Evolutionary conservation across 2,329 filamentous ascomycete species (phyloP), one percentile per base, ranked within the genome.

Genomic region (Coniochaeta ligniaria): DNA sequence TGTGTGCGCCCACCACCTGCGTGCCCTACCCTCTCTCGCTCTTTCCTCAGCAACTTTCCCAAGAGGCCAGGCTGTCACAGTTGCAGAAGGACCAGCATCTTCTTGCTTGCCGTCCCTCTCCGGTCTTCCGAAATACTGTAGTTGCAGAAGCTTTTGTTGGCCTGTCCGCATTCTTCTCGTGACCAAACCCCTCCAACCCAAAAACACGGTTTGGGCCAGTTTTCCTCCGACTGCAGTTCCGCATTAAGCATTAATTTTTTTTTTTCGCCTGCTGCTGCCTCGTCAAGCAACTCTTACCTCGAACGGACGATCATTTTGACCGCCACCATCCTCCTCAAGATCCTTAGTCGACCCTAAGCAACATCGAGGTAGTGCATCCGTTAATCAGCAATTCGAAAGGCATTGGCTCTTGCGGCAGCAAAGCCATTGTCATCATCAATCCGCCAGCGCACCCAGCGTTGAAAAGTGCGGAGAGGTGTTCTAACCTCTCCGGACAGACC

Each of bases 401-500:
- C 6, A 9, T 52, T 31, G 47, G 24, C 47, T 52, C 22, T 17
- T 52, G 22, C 47, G 26, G 31, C 47, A 52, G 47, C 47, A 52
- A 31, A 52, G 24, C 31, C 47, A 26, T 8, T 52, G n/a, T 52
- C 26, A 28, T 12, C 14, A 52, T n/a, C 22, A 17, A 9, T 24
- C 47, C 47, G 16, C 47, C 7, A 52, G 47, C 47, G 24, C 47
- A 28, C 47, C 22, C 47, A 17, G 22, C 24, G 47, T 52, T 17
- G 11, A 8, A 17, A 5, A 52, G 58, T 50, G 50, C 47, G 50
- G 62, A 58, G 60, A 60, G 61, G 52, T 45, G 43, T 56, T 43
- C 35, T 59, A 6, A 59, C 62, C 62, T 63, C 62, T 63, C 62
- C 62, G 60, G 62, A 60, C 60, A 41, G 22, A 59, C 35, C 55